Evolutionary conservation across 352 stramenopile genomes (phyloP), one percentile per base, ranked within the genome.

Genomic region (Pythium sukuiense): DNA sequence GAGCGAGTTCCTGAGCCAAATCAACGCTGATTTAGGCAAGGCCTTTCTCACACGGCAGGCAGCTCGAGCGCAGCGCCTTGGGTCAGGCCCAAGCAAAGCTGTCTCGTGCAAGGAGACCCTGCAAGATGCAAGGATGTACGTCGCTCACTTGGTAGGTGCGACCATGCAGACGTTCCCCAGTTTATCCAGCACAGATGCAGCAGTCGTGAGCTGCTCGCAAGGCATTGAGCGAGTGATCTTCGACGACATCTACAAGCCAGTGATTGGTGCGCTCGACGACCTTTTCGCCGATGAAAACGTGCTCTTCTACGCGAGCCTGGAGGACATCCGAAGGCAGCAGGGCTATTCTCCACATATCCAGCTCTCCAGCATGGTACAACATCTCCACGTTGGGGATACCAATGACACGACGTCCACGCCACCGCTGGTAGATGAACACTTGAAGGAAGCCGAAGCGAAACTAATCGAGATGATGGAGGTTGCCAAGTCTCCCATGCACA

Each of bases 101-200:
- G 37, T 61, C 12, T 5, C 46, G 9, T 61, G 50, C 53, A 67
- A 67, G 16, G 80, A 88, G 29, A 87, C 80, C 1, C 69, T 91
- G 29, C 80, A 88, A 24, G 83, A 91, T 55, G 75, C 80, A 7
- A 83, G 86, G 57, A 89, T 89, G 79, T 89, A 91, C 43, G 52
- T 91, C 2, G 79, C 79, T 0, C 80, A 89, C 33, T 58, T 88
- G 5, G 46, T 86, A 9, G 79, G 80, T 11, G 79, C 75, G 33
- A 89, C 79, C 16, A 73, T 89, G 67, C 80, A 91, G 59, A 77
- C 63, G 35, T 87, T 88, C 55, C 83, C 83, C 3, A 88, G 77
- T 48, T 27, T 91, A 1, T 64, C 79, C 13, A 88, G 77, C 62
- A 88, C 80, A 0, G 70, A 81, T 1, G 63, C 81, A 35, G 76